These are phyloP conservation scores for Cryptosporidium tyzzeri DNA, from an alignment of 169 alveolate species.

Conservation along the genomic window DNA sequence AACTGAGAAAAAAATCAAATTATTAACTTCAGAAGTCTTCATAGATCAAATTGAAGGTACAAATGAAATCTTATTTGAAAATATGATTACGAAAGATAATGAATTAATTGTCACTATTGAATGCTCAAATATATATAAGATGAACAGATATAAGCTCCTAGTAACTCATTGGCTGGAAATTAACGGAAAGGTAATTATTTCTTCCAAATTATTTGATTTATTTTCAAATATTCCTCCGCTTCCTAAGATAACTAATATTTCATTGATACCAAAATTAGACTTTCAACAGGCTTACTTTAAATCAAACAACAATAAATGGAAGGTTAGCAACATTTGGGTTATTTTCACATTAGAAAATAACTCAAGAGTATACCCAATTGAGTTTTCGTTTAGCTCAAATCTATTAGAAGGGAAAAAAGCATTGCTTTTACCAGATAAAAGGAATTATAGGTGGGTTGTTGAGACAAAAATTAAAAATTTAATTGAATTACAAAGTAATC, in stretches of 20 bases:
- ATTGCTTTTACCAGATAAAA: constrained; percentile 10
- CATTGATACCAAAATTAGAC: constrained; percentile 25
- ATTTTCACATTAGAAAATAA: constrained; percentile 45
- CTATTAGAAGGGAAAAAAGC: not conserved
- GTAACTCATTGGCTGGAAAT: not conserved
- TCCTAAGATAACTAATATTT: constrained; percentile 27
- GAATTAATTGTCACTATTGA: constrained; percentile 4
- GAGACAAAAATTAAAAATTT: constrained; percentile 3
- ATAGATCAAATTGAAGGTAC: constrained; percentile 10
- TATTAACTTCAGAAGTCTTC: constrained; percentile 4
- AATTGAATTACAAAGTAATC: not conserved
- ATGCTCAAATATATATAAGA: not conserved
- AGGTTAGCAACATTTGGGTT: constrained; percentile 23
- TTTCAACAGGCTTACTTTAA: not conserved
- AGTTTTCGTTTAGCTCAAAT: not conserved
- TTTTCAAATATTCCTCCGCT: constrained; percentile 9
- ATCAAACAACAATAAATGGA: constrained; percentile 27
- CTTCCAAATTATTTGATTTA: not conserved
- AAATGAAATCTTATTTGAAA: not conserved
- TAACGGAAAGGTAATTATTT: constrained; percentile 16
- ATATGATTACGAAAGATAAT: not conserved
- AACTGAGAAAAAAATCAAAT: constrained; percentile 1
- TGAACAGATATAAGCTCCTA: not conserved
- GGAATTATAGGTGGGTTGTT: constrained; percentile 63
- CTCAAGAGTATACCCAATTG: constrained; percentile 27